These are phyloP conservation scores for Forsythia suspensa DNA, from an alignment of 257 asterid species.

Conservation along the genomic window DNA sequence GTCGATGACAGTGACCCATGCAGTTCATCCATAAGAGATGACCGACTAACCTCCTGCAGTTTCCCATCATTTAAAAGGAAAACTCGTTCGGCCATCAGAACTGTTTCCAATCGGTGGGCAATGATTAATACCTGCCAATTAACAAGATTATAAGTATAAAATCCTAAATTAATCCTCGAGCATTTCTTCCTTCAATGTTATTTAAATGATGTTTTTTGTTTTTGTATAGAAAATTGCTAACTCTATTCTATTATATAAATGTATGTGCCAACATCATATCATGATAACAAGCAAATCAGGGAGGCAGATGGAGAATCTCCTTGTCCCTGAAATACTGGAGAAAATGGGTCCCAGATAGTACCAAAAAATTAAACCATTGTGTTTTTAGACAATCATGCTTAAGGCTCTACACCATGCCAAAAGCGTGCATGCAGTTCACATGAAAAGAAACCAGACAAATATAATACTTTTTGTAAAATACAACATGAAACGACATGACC, in stretches of 20 bases:
- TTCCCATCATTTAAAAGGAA: conserved; percentile 55
- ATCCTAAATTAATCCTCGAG: background rate
- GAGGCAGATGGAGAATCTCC: background rate
- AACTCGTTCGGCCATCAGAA: conserved; percentile 75
- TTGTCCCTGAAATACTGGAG: background rate
- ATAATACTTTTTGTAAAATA: background rate
- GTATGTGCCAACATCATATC: background rate
- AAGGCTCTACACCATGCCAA: background rate
- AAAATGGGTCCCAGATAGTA: background rate
- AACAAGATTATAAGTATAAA: background rate
- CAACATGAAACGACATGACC: background rate
- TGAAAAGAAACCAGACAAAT: background rate
- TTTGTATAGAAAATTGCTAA: background rate
- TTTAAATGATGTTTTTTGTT: background rate
- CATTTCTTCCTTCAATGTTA: background rate
- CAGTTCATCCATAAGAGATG: conserved; percentile 49
- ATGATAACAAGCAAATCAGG: background rate
- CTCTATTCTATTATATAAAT: background rate
- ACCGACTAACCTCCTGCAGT: conserved; percentile 66
- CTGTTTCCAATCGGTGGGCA: conserved; percentile 88
- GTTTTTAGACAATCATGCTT: background rate
- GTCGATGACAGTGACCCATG: conserved; percentile 30
- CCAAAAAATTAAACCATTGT: background rate
- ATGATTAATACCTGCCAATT: conserved; percentile 70
- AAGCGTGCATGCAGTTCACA: background rate